Percentiles rank a stretch among this genome's conserved stretches.
Conservation (phyloP, 176 grass and related monocot genomes). For the Oryza australiensis region DNA sequence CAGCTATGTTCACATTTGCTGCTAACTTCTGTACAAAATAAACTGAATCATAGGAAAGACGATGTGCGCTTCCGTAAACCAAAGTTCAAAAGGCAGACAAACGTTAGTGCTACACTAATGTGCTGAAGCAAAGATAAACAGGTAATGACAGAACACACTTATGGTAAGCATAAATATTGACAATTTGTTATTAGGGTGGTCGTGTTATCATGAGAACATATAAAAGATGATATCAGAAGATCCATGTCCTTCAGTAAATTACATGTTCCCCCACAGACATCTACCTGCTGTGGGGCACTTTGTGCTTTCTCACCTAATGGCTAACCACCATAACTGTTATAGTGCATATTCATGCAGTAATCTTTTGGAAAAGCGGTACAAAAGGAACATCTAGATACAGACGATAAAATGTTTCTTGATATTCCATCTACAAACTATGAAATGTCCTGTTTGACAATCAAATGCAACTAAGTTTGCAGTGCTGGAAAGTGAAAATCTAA, state of each 20-base stretch:
- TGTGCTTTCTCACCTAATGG: background rate
- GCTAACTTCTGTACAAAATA: background rate
- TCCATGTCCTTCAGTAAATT: background rate
- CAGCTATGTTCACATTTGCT: background rate
- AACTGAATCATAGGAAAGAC: background rate
- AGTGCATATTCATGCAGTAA: background rate
- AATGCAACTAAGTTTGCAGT: slow-evolving; percentile 45
- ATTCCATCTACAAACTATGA: slow-evolving; percentile 2
- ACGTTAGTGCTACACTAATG: background rate
- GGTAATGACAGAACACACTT: background rate
- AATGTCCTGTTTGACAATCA: slow-evolving; percentile 33
- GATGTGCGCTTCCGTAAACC: background rate
- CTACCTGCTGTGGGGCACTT: background rate
- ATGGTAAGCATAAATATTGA: background rate
- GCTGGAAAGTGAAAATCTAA: slow-evolving; percentile 37
- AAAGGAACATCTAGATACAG: slow-evolving; percentile 13
- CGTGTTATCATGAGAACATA: background rate
- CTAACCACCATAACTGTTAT: background rate
- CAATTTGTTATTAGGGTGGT: background rate
- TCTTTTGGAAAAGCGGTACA: background rate
- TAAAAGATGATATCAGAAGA: background rate
- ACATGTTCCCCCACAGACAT: background rate
- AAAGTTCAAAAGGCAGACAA: background rate
- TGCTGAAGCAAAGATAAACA: background rate
- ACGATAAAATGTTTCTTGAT: slow-evolving; percentile 13